A percentile compares a stretch with the other conserved stretches of the same genome.
phyloP scores from a whole-genome alignment of 805 yeast genomes.

The Metschnikowia cubensis region DNA sequence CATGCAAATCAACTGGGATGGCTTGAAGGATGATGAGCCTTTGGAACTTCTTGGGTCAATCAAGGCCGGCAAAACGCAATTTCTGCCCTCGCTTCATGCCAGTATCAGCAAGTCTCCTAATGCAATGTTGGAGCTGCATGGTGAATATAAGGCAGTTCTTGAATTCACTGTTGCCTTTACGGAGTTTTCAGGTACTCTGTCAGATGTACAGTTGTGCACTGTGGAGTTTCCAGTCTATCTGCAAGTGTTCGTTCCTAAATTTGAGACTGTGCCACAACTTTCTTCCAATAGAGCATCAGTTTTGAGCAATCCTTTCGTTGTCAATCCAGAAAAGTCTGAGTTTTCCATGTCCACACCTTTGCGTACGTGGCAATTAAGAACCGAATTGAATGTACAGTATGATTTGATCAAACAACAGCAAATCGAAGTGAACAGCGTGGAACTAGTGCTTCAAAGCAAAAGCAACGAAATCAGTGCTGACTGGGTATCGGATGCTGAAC shows the following conservation, averaged over 20 bases:
- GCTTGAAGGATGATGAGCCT: constrained; percentile 38
- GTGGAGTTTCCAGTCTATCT: constrained; percentile 23
- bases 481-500: constrained; percentile 5
- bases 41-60: constrained; percentile 21
- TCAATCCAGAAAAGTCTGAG: constrained; percentile 14
- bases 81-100: constrained; percentile 19
- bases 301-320: constrained; percentile 37
- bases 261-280: constrained; percentile 26
- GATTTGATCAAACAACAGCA: constrained; percentile 8
- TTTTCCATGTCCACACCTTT: constrained; percentile 28
- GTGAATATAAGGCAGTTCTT: constrained; percentile 13
- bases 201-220: constrained; percentile 23
- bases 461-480: constrained; percentile 27
- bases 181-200: constrained; percentile 18
- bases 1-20: constrained; percentile 31
- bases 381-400: constrained; percentile 5
- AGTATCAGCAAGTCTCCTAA: constrained; percentile 22
- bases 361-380: constrained; percentile 28
- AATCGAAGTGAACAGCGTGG: constrained; percentile 17
- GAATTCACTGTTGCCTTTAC: constrained; percentile 24
- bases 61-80: constrained; percentile 5
- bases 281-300: constrained; percentile 23
- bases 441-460: constrained; percentile 22
- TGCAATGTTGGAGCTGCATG: constrained; percentile 11
- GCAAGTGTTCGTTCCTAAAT: constrained; percentile 22